phyloP scores from a whole-genome alignment of 768 basidiomycete genomes.

The Tulasnella calospora region DNA sequence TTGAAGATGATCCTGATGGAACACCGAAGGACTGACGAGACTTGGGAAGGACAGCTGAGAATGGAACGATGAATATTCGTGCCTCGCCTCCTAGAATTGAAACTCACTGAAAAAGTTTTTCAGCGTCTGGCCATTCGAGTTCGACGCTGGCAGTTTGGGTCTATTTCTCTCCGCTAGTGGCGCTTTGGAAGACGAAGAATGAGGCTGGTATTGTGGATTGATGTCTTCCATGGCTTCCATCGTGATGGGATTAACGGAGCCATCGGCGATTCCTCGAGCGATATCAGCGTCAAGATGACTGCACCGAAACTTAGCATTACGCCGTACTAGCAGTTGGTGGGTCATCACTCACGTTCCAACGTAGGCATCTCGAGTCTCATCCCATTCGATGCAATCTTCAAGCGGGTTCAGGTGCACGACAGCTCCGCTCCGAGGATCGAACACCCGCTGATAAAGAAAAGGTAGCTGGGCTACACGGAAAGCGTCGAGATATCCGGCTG shows the following conservation, averaged over 20 bases:
- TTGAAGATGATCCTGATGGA: background rate
- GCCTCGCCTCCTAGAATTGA: background rate
- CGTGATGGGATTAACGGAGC: constrained; percentile 66
- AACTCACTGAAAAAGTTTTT: constrained; percentile 19
- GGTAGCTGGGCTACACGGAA: constrained; percentile 85
- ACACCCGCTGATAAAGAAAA: constrained; percentile 90
- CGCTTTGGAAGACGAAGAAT: background rate
- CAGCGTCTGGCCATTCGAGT: background rate
- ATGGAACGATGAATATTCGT: background rate
- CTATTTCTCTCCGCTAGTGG: background rate
- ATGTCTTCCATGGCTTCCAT: constrained; percentile 71
- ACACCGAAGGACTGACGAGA: background rate
- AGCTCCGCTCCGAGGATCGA: constrained; percentile 60
- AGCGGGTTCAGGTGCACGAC: constrained; percentile 67
- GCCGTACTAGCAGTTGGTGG: background rate
- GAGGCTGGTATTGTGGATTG: constrained; percentile 56
- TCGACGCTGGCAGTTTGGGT: background rate
- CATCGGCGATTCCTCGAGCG: constrained; percentile 62
- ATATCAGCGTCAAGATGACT: constrained; percentile 62
- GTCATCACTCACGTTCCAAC: constrained; percentile 56
- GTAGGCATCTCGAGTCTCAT: constrained; percentile 60
- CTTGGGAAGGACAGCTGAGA: constrained; percentile 18
- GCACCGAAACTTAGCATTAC: constrained; percentile 26
- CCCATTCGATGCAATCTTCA: constrained; percentile 51
- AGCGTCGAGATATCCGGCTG: constrained; percentile 63